phyloP scores from a whole-genome alignment of 2,329 filamentous ascomycete genomes.

The Scolecobasidium constrictum region DNA sequence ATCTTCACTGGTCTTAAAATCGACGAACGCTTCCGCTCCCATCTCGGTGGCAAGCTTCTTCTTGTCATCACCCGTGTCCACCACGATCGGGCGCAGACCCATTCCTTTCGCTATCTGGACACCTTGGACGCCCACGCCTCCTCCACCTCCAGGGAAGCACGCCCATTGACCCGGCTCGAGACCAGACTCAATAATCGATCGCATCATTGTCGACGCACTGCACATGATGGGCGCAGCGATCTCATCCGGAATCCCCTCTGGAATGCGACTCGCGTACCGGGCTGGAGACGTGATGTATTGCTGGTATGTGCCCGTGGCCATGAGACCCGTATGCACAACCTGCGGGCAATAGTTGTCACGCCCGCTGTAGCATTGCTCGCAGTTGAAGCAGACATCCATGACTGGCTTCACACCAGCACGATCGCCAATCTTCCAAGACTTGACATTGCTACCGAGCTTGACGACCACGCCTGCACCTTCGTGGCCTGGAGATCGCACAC shows the following conservation, averaged over 20 bases:
- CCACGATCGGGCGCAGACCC: conserved; percentile 24
- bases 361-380: conserved; percentile 38
- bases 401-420: conserved; percentile 43
- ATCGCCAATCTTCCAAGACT: conserved; percentile 39
- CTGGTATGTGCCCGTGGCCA: conserved; percentile 39
- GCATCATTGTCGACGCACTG: conserved; percentile 46
- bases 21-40: conserved; percentile 26
- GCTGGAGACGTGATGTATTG: conserved; percentile 48
- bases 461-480: conserved; percentile 48
- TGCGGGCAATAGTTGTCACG: conserved; percentile 42
- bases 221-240: conserved; percentile 47
- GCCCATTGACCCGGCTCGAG: conserved; percentile 43
- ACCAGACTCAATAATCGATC: conserved; percentile 40
- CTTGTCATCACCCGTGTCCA: conserved; percentile 26
- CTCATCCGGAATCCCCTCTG: conserved; percentile 43
- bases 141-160: conserved; percentile 42
- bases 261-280: conserved; percentile 43
- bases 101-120: conserved; percentile 35
- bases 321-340: conserved; percentile 35
- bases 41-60: conserved; percentile 20
- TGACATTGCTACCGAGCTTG: conserved; percentile 40
- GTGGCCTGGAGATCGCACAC: conserved; percentile 39
- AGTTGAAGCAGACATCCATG: conserved; percentile 40
- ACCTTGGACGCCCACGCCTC: conserved; percentile 48
- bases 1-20: conserved; percentile 23